Conservation (phyloP, 768 basidiomycete genomes). For the Antrodiella citrinella region DNA sequence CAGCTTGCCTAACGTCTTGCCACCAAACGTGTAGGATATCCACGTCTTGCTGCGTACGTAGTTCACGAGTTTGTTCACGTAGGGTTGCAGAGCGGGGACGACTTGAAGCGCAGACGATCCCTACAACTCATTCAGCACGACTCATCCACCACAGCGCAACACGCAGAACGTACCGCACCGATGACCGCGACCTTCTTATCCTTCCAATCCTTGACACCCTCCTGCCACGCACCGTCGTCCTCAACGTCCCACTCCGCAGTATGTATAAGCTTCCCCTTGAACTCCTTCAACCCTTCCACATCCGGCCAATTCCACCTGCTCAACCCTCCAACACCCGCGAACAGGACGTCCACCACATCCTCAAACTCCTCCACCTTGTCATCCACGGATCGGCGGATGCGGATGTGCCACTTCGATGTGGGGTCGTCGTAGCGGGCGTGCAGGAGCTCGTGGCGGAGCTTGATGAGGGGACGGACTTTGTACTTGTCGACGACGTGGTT, state of each 20-base stretch:
- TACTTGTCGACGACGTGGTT: conserved; percentile 49
- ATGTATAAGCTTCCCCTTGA: conserved; percentile 52
- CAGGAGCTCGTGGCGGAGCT: conserved; percentile 45
- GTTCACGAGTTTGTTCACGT: conserved; percentile 39
- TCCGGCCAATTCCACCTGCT: conserved; percentile 64
- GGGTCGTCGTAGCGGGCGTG: conserved; percentile 42
- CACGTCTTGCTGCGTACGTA: conserved; percentile 57
- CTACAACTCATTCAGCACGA: too few relatives aligned
- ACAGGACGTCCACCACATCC: conserved; percentile 48
- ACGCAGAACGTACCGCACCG: conserved; percentile 40
- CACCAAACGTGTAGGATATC: conserved; percentile 40
- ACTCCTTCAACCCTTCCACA: conserved; percentile 47
- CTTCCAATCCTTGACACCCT: conserved; percentile 39
- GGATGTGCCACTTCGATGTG: conserved; percentile 49
- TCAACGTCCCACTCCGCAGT: conserved; percentile 51
- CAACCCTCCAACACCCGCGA: conserved; percentile 44
- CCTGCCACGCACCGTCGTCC: conserved; percentile 29
- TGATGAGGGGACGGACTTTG: conserved; percentile 43
- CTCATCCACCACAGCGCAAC: too few relatives aligned
- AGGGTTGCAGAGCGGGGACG: conserved; percentile 47
- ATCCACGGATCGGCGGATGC: conserved; percentile 28
- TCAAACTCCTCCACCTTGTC: conserved; percentile 28
- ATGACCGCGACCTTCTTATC: conserved; percentile 50
- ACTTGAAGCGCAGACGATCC: conserved; percentile 59
- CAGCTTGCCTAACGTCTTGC: conserved; percentile 31